phyloP scores from a whole-genome alignment of 768 basidiomycete genomes.

The Chlorophyllum brunneum region DNA sequence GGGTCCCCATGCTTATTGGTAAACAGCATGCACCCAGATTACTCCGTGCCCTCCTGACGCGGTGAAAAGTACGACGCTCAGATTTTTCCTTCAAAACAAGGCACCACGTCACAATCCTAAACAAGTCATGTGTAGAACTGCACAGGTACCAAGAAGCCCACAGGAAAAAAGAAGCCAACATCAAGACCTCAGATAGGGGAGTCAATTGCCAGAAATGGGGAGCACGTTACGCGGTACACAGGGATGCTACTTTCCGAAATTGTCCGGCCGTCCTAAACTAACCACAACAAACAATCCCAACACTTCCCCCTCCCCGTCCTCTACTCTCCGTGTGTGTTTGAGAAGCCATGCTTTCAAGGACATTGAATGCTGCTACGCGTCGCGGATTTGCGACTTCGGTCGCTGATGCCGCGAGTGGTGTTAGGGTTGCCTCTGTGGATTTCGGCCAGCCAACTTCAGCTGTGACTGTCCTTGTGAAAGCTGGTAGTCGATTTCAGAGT shows the following conservation, averaged over 20 bases:
- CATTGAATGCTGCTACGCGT: slow-evolving; percentile 53
- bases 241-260: slow-evolving; percentile 12
- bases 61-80: too few relatives aligned
- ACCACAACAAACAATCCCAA: slow-evolving; percentile 15
- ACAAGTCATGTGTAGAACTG: too few relatives aligned
- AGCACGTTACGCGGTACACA: background rate
- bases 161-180: too few relatives aligned
- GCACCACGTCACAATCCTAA: too few relatives aligned
- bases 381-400: slow-evolving; percentile 78
- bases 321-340: slow-evolving; percentile 24
- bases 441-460: slow-evolving; percentile 78
- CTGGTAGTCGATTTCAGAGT: slow-evolving; percentile 84
- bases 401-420: slow-evolving; percentile 57
- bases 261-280: slow-evolving; percentile 9
- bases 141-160: too few relatives aligned
- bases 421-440: slow-evolving; percentile 86
- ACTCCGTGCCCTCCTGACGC: too few relatives aligned
- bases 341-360: slow-evolving; percentile 52
- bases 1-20: too few relatives aligned
- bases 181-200: slow-evolving; percentile 2
- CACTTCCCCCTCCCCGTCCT: slow-evolving; percentile 8
- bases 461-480: slow-evolving; percentile 89
- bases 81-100: too few relatives aligned
- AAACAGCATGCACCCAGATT: too few relatives aligned
- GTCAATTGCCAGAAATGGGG: slow-evolving; percentile 1